Conservation (phyloP, 768 basidiomycete species). For the Auriscalpium orientale region DNA sequence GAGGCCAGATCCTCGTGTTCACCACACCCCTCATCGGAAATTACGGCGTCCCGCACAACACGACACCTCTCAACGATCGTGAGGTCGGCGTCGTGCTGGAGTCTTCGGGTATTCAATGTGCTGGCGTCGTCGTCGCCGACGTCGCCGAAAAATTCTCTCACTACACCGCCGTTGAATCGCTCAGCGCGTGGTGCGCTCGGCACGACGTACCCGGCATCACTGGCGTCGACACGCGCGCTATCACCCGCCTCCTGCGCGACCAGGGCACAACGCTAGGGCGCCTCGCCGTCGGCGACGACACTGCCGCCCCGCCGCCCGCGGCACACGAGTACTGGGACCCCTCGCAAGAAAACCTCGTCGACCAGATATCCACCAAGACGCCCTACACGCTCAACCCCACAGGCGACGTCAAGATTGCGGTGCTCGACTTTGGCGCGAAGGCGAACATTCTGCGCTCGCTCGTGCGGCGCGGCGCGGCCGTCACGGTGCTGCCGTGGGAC, state of each 20-base stretch:
- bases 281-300: conserved; percentile 75
- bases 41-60: conserved; percentile 90
- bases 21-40: conserved; percentile 98
- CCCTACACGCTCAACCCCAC: conserved; percentile 81
- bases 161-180: conserved; percentile 86
- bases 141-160: conserved; percentile 94
- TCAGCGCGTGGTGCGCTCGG: conserved; percentile 89
- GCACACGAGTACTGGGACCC: conserved; percentile 90
- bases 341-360: conserved; percentile 84
- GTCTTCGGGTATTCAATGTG: conserved; percentile 82
- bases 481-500: conserved; percentile 97
- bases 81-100: conserved; percentile 89
- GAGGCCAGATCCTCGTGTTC: conserved; percentile 96
- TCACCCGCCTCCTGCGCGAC: conserved; percentile 88
- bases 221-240: conserved; percentile 95
- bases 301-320: conserved; percentile 48
- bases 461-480: conserved; percentile 82
- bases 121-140: conserved; percentile 89
- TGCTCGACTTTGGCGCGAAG: conserved; percentile 96
- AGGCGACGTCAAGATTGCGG: conserved; percentile 87
- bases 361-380: conserved; percentile 80
- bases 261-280: conserved; percentile 96
- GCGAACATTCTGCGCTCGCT: conserved; percentile 95
- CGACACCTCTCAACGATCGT: conserved; percentile 56
- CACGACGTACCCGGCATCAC: conserved; percentile 89